A percentile compares a stretch with the other conserved stretches of the same genome.
phyloP scores from a whole-genome alignment of 2,329 filamentous ascomycete genomes.

The Bipolaris oryzae region DNA sequence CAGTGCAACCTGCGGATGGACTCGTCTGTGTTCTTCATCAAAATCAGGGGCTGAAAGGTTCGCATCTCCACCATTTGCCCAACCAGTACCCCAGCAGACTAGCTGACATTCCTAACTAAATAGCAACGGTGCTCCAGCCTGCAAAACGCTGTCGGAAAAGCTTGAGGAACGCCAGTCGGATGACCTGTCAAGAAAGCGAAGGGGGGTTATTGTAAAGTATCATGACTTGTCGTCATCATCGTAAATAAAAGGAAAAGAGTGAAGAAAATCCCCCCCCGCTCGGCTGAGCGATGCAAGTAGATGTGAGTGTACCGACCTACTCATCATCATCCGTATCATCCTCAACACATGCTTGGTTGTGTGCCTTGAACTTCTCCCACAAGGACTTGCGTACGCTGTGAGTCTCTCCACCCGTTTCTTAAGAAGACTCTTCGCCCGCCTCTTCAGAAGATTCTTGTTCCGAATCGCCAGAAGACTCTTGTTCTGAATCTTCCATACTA shows the following conservation, averaged over 20 bases:
- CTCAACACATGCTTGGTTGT: neutral
- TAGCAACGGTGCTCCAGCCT: neutral
- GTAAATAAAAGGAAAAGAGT: neutral
- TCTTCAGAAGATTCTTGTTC: neutral
- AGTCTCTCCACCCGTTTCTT: neutral
- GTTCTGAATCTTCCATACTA: neutral
- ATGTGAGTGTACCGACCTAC: neutral
- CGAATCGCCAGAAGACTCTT: neutral
- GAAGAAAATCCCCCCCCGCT: neutral
- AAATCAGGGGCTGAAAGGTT: no score
- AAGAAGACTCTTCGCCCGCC: neutral
- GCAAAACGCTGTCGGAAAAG: neutral
- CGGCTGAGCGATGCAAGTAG: neutral
- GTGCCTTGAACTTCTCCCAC: neutral
- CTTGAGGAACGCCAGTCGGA: neutral
- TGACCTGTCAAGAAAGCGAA: neutral
- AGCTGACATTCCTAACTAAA: neutral
- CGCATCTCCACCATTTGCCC: no score
- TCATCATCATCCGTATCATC: conserved; percentile 6
- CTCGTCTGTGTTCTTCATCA: neutral
- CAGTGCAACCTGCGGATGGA: neutral
- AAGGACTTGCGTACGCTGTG: no score
- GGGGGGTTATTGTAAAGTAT: neutral
- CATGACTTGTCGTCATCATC: no score
- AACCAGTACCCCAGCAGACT: neutral